A percentile compares a stretch with the other conserved stretches of the same genome.
Conservation (phyloP, 352 stramenopile genomes). For the Phytophthora macrochlamydospora region DNA sequence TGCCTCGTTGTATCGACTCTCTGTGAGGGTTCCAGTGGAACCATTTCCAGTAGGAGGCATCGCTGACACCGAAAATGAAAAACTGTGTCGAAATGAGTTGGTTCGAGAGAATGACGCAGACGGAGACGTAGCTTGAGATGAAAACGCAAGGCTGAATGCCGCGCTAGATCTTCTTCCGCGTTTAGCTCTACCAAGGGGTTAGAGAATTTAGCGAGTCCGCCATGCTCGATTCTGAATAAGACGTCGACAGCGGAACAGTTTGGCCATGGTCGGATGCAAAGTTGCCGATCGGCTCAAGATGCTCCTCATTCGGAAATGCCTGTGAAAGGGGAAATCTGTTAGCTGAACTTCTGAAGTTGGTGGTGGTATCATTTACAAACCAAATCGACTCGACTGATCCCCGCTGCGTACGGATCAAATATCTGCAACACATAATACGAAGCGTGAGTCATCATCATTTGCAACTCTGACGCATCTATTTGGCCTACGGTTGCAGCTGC, state of each 20-base stretch:
- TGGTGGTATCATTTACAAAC: slow-evolving; percentile 26
- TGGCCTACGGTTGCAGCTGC: slow-evolving; percentile 58
- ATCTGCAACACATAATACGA: slow-evolving; percentile 40
- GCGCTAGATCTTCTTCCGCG: slow-evolving; percentile 57
- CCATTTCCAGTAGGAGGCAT: slow-evolving; percentile 34
- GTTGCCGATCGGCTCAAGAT: slow-evolving; percentile 78
- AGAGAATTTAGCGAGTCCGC: slow-evolving; percentile 58
- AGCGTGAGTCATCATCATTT: neutral
- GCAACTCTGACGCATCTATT: neutral
- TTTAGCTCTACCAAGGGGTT: slow-evolving; percentile 76
- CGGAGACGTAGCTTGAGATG: slow-evolving; percentile 30
- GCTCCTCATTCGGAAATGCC: slow-evolving; percentile 83
- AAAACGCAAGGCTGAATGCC: slow-evolving; percentile 38
- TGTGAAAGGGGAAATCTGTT: slow-evolving; percentile 11
- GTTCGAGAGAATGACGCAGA: slow-evolving; percentile 34
- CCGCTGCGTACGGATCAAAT: slow-evolving; percentile 78
- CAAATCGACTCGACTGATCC: slow-evolving; percentile 73
- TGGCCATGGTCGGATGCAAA: slow-evolving; percentile 74
- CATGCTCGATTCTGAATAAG: slow-evolving; percentile 58
- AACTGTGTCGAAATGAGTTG: slow-evolving; percentile 36
- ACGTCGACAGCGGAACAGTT: slow-evolving; percentile 67
- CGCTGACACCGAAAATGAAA: slow-evolving; percentile 33
- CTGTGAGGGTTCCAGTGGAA: slow-evolving; percentile 49
- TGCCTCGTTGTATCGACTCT: slow-evolving; percentile 72
- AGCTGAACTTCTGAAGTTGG: neutral